Percentiles rank a stretch among this genome's conserved stretches.
Evolutionary conservation across 306 rosid genomes (phyloP).

Genomic region (Hippophae gyantsensis): DNA sequence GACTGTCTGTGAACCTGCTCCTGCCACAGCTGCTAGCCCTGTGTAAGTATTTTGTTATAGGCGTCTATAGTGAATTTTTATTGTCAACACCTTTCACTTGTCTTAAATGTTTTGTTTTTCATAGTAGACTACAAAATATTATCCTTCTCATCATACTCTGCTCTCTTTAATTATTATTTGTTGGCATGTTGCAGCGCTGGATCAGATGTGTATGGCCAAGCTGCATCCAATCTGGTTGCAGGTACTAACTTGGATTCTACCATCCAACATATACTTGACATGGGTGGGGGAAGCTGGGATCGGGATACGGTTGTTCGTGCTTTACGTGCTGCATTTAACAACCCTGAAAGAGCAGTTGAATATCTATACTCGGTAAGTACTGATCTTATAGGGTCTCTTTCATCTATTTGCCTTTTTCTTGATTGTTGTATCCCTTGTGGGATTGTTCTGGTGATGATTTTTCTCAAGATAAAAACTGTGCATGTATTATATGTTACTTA

Average conservation of each 20-base stretch:
- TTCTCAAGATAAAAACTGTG: too few species aligned
- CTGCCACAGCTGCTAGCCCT: slow-evolving; percentile 40
- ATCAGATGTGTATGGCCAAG: slow-evolving; percentile 71
- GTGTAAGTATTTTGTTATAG: slow-evolving; percentile 17
- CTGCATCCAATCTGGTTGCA: slow-evolving; percentile 91
- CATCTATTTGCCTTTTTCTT: neutral
- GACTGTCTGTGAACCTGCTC: slow-evolving; percentile 27
- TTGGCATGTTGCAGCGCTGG: slow-evolving; percentile 43
- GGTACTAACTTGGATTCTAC: slow-evolving; percentile 74
- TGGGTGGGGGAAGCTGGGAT: slow-evolving; percentile 97
- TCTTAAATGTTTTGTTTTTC: neutral
- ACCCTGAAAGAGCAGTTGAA: slow-evolving; percentile 98
- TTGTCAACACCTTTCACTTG: neutral
- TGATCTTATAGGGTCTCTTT: neutral
- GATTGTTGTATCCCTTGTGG: neutral
- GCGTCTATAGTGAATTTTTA: neutral
- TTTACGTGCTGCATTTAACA: slow-evolving; percentile 87
- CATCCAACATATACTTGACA: slow-evolving; percentile 72
- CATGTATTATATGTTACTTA: too few species aligned
- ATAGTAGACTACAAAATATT: neutral
- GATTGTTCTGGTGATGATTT: too few species aligned
- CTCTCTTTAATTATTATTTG: neutral
- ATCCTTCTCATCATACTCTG: neutral
- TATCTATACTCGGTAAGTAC: slow-evolving; percentile 76
- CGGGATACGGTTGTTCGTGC: slow-evolving; percentile 87